Base-by-base conservation (phyloP, 805 yeast genomes). In the Ogataea ganodermae region DNA sequence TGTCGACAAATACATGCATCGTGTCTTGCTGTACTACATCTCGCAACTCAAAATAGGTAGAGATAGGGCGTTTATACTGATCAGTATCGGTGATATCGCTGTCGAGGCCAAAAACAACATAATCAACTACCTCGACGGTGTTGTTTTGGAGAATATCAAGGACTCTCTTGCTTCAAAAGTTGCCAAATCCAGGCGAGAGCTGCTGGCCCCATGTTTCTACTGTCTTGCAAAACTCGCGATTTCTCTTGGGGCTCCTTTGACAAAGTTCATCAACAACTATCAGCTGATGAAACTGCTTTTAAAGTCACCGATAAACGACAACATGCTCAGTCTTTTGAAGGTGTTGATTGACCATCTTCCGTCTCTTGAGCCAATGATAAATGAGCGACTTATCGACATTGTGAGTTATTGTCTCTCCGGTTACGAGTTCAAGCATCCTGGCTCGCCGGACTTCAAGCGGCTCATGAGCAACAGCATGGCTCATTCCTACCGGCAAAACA, bases 241-340 rank as follows among this genome's bases (percentile, higher is more conserved):
- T 21, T 92, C 98, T 0, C 89, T 92, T 13, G 97, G 97, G 0
- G 95, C 96, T 10, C 96, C 96, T 0, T 72, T 92, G 46, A 88
- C 97, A 0, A 94, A 92, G 61, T 90, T 89, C 62, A 70, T 94
- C 46, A 91, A 89, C 53, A 78, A 84, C 51, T 96, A 89, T 58
- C 69, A 66, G 42, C 76, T 92, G 18, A 69, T 92, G 43, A 91
- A 86, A 55, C 74, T 87, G 67, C 78, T 92, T 69, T 75, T 92
- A 57, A 78, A 84, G 40, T 89, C 96, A 51, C 87, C 96, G 0
- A 75, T 92, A 44, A 85, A 89, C n/a, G 84, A 81, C 54, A 84
- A 86, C 52, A 82, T 92, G 82, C 84, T 89, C 60, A 81, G 82
- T 49, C 86, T 94, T 12, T 64, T 92, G 26, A 75, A 79, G 49